Evolutionary conservation across 768 basidiomycete genomes (phyloP).

Genomic region (Auriscalpium orientale): DNA sequence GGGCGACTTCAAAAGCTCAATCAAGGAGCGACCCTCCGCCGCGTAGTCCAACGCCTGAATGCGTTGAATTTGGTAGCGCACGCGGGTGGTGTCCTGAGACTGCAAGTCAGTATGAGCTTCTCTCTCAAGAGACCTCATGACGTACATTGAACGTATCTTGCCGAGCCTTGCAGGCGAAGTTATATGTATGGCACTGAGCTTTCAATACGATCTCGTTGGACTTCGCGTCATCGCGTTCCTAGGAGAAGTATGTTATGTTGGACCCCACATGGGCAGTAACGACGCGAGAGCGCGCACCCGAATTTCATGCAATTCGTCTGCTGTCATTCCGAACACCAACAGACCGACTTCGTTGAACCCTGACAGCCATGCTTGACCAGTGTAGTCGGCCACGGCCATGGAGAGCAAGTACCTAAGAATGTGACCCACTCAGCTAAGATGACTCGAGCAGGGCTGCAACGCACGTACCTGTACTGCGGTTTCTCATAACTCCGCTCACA

Average conservation of each 20-base stretch:
- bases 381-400: slow-evolving; percentile 84
- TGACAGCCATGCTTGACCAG: slow-evolving; percentile 85
- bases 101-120: not conserved
- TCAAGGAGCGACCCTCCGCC: slow-evolving; percentile 53
- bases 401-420: slow-evolving; percentile 64
- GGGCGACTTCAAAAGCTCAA: slow-evolving; percentile 50
- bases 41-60: slow-evolving; percentile 61
- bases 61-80: slow-evolving; percentile 74
- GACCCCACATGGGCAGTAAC: too few species aligned
- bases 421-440: slow-evolving; percentile 2
- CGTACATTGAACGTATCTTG: slow-evolving; percentile 81
- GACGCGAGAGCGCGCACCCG: slow-evolving; percentile 36
- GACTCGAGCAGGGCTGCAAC: not conserved
- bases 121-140: not conserved
- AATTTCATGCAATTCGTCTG: slow-evolving; percentile 67
- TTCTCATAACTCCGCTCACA: slow-evolving; percentile 64
- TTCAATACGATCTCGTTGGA: slow-evolving; percentile 54
- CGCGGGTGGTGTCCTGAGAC: slow-evolving; percentile 66
- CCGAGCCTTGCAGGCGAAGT: slow-evolving; percentile 81
- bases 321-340: slow-evolving; percentile 66
- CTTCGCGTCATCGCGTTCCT: slow-evolving; percentile 55
- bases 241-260: not conserved
- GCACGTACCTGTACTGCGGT: slow-evolving; percentile 74
- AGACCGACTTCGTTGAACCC: slow-evolving; percentile 92
- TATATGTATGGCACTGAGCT: slow-evolving; percentile 64